Base-by-base conservation (phyloP, 225 moss, liverwort and hornwort species). In the Lunularia cruciata region DNA sequence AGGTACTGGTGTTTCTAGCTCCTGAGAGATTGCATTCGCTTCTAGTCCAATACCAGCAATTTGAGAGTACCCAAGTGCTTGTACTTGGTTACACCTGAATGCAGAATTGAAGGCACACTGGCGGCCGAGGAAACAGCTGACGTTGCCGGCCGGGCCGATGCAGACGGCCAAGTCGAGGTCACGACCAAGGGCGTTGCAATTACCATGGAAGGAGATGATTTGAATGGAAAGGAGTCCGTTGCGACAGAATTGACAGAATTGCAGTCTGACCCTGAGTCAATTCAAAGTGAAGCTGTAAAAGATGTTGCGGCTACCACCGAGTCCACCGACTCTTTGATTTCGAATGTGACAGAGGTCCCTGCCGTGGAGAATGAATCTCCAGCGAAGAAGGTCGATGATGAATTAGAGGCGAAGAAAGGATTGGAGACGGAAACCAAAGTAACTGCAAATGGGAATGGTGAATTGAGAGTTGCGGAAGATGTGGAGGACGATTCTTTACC, bases 401-500 rank as follows among this genome's bases (percentile, higher is more conserved):
- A 53, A 32, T 45, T 67, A 59, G 52, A 67, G n/a, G 11, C 47
- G 4, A 67, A 20, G 27, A 57, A 63, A 35, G 58, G 22, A 32
- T 47, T 32, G 27, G 80, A 72, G 19, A 25, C 54, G 18, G 56
- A 54, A 19, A 63, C 25, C 8, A 65, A 8, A 30, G 27, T 70
- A 52, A 30, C 45, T 48, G 79, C 72, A 4, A 83, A 75, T 66
- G 83, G 78, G 3, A 55, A 70, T 38, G 37, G 51, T 2, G 68
- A 18, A 15, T 8, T 51, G 7, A 47, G 37, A 40, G 63, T 33
- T 42, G 83, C 69, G 39, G 73, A 73, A 53, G 70, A 52, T 54
- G 69, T 57, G 45, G 76, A 79, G 18, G 66, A 73, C 49, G 23
- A 37, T n/a, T 11, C 52, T 60, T 27, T 60, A 40, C 51, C 58